A percentile compares a stretch with the other conserved stretches of the same genome.
Conservation (phyloP, 306 rosid genomes). For the Carpinus fangiana region DNA sequence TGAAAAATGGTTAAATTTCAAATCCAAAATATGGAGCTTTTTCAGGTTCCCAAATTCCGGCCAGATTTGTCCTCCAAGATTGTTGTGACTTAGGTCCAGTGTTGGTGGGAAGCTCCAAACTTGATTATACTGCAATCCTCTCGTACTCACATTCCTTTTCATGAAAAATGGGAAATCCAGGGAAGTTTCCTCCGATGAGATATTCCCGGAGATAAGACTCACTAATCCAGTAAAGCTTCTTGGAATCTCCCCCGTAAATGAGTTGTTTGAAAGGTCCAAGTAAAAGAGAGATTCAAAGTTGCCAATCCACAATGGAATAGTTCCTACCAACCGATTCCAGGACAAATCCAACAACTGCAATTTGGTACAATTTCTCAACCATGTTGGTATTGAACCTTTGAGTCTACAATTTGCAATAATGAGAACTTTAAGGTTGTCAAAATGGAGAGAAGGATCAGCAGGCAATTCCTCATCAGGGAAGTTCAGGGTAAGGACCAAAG, state of each 20-base stretch:
- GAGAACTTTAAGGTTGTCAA: slow-evolving; percentile 42
- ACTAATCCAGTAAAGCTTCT: slow-evolving; percentile 30
- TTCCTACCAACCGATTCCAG: slow-evolving; percentile 48
- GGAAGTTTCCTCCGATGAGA: slow-evolving; percentile 29
- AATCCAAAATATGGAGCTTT: slow-evolving; percentile 45
- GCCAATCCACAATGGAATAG: slow-evolving; percentile 51
- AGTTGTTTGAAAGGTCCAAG: slow-evolving; percentile 65
- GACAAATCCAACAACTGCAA: slow-evolving; percentile 55
- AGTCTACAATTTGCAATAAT: slow-evolving; percentile 49
- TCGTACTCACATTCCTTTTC: slow-evolving; percentile 36
- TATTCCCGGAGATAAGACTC: slow-evolving; percentile 30
- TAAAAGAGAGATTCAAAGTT: slow-evolving; percentile 38
- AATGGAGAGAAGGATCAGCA: slow-evolving; percentile 24
- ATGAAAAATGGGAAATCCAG: slow-evolving; percentile 47
- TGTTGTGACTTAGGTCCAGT: slow-evolving; percentile 41
- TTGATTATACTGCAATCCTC: slow-evolving; percentile 53
- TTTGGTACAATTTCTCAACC: slow-evolving; percentile 40
- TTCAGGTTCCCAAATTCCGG: slow-evolving; percentile 50
- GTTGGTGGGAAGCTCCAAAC: slow-evolving; percentile 52
- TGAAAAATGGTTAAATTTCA: slow-evolving; percentile 40
- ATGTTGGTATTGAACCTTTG: slow-evolving; percentile 47
- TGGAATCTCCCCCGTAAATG: slow-evolving; percentile 47
- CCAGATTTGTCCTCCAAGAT: slow-evolving; percentile 47
- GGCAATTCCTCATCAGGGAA: slow-evolving; percentile 50
- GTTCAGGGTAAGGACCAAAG: slow-evolving; percentile 50